Conservation (phyloP, 176 grass and related monocot genomes). For the Chrysopogon serrulatus region DNA sequence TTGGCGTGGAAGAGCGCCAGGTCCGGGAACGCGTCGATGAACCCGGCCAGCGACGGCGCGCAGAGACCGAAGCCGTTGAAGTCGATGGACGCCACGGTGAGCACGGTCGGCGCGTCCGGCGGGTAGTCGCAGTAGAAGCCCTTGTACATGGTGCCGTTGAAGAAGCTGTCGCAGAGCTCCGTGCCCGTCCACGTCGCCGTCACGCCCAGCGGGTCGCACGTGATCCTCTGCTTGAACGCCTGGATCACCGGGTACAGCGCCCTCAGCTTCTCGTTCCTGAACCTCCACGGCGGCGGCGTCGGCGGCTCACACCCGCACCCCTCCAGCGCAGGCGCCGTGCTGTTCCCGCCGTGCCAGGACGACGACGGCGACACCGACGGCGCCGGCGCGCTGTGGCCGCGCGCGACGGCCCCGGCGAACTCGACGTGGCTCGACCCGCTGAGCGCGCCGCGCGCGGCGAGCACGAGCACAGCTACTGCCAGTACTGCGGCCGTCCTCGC, state of each 20-base stretch:
- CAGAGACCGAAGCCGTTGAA: slow-evolving; percentile 62
- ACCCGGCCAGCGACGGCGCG: slow-evolving; percentile 47
- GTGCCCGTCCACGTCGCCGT: slow-evolving; percentile 45
- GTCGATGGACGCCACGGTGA: slow-evolving; percentile 73
- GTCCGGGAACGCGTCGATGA: slow-evolving; percentile 71
- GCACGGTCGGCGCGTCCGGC: neutral
- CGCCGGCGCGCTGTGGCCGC: neutral
- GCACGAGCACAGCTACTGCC: neutral
- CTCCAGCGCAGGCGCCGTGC: neutral
- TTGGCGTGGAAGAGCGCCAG: slow-evolving; percentile 86
- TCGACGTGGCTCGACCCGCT: neutral
- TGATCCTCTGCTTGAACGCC: slow-evolving; percentile 66
- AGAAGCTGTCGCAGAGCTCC: slow-evolving; percentile 29
- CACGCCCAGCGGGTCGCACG: slow-evolving; percentile 33
- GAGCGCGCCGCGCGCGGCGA: neutral
- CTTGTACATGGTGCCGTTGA: slow-evolving; percentile 23
- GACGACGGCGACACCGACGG: neutral
- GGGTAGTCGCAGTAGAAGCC: slow-evolving; percentile 75
- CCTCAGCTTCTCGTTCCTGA: slow-evolving; percentile 35
- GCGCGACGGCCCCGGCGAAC: neutral
- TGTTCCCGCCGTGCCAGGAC: neutral
- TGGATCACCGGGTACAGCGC: slow-evolving; percentile 63
- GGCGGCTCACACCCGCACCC: slow-evolving; percentile 19
- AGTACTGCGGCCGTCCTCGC: neutral
- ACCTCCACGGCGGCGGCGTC: neutral